Percentiles rank a stretch among this genome's conserved stretches.
Evolutionary conservation across 2,329 filamentous ascomycete genomes (phyloP).

Genomic region (Metarhizium anisopliae): DNA sequence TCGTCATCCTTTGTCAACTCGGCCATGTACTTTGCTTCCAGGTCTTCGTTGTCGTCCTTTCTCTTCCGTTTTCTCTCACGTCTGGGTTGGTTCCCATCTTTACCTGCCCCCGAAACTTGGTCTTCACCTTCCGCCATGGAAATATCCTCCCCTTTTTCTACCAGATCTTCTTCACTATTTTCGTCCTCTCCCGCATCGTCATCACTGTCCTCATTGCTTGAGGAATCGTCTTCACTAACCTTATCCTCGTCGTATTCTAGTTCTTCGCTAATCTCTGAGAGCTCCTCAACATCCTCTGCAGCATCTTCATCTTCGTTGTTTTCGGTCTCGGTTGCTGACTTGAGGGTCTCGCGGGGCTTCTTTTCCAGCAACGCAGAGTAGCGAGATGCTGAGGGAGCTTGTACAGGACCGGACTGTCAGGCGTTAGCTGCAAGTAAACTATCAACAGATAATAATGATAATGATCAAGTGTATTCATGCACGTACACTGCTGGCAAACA

Average conservation of each 20-base stretch:
- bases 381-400: conserved; percentile 33
- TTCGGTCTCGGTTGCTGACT: conserved; percentile 13
- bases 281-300: conserved; percentile 21
- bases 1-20: conserved; percentile 53
- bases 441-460: neutral
- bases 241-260: conserved; percentile 14
- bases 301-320: conserved; percentile 18
- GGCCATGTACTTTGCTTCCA: conserved; percentile 62
- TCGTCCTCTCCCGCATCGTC: conserved; percentile 13
- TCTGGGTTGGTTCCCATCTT: conserved; percentile 22
- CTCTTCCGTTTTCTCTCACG: conserved; percentile 56
- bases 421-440: neutral
- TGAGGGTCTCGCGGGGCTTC: conserved; percentile 16
- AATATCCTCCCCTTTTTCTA: neutral
- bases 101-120: conserved; percentile 20
- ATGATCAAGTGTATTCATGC: neutral
- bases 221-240: neutral
- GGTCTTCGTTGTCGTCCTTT: conserved; percentile 57
- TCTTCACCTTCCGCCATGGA: conserved; percentile 2
- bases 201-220: conserved; percentile 6
- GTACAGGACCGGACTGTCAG: conserved; percentile 41
- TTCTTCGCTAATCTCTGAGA: conserved; percentile 17
- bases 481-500: conserved; percentile 67
- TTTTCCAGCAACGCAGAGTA: conserved; percentile 30
- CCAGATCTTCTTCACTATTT: conserved; percentile 13